Conservation (phyloP, 2,329 filamentous ascomycete species). For the Penicillium oxalicum region DNA sequence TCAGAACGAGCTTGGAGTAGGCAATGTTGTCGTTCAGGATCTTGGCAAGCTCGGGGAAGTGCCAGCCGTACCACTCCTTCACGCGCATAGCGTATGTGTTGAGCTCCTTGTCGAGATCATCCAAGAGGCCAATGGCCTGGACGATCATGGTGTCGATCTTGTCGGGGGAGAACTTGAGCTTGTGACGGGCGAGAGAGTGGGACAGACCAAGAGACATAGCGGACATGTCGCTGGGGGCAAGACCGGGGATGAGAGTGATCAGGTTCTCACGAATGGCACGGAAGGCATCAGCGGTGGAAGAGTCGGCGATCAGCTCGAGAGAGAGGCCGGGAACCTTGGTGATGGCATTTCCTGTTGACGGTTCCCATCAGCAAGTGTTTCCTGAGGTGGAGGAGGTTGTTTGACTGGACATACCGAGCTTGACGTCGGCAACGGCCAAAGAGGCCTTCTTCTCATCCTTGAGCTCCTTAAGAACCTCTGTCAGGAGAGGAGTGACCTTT, state of each 20-base stretch:
- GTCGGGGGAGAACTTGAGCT: conserved; percentile 96
- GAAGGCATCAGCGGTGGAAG: conserved; percentile 79
- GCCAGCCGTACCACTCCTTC: conserved; percentile 99
- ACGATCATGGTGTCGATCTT: conserved; percentile 99
- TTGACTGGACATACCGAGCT: conserved; percentile 55
- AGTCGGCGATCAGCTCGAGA: conserved; percentile 77
- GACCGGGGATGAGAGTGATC: conserved; percentile 80
- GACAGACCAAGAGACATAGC: conserved; percentile 95
- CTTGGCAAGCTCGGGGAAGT: conserved; percentile 96
- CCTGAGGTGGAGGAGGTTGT: not conserved
- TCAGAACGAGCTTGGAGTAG: conserved; percentile 80
- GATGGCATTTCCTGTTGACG: conserved; percentile 64
- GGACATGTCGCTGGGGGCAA: conserved; percentile 77
- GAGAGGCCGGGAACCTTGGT: conserved; percentile 84
- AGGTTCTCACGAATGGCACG: conserved; percentile 90
- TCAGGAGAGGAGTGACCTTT: conserved; percentile 85
- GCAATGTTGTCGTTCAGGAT: conserved; percentile 96
- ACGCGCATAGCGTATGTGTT: conserved; percentile 99
- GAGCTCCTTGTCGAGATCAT: conserved; percentile 96
- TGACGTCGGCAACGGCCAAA: conserved; percentile 86
- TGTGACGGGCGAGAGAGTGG: conserved; percentile 93
- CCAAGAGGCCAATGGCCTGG: conserved; percentile 86
- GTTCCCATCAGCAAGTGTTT: conserved; percentile 12
- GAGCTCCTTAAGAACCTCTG: conserved; percentile 75
- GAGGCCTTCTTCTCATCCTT: conserved; percentile 98